Base-by-base conservation (phyloP, 176 grass and related monocot genomes). In the Elymus sibiricus region DNA sequence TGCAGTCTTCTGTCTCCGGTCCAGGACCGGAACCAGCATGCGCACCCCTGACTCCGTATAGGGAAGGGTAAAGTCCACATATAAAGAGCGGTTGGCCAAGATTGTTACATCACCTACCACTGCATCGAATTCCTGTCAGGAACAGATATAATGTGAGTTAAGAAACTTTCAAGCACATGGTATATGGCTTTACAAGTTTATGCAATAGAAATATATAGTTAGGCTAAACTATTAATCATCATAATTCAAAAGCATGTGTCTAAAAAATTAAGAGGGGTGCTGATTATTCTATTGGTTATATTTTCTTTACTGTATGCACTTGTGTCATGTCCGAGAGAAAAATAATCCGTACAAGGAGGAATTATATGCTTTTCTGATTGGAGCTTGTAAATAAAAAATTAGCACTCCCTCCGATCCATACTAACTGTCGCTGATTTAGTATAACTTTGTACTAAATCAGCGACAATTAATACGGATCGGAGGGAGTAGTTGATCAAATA, bases 61-160 rank as follows among this genome's bases (percentile, higher is more conserved):
- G 34, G 95, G 95, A 82, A 90, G 85, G 19, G 91, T 95, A 78
- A 95, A 98, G 72, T 98, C 95, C 27, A 66, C 91, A 82, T 90
- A 90, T n/a, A 63, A 44, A 31, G 93, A 95, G n/a, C 95, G 93
- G 29, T 90, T 92, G 21, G 80, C 93, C 77, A 89, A 81, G 63
- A 98, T 98, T 49, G 93, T 98, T 43, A 98, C 24, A 37, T 95
- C 95, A 51, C 93, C 95, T 25, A 95, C 89, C 21, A 90, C 83
- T 1, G 91, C 95, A 89, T 98, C 91, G 19, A 13, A 92, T 32
- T 90, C 70, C 95, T 98, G 89, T 39, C 59, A 63, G 46, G 11
- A 74, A 62, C 35, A 69, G 44, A 76, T 47, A 79, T 70, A 19
- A 44, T 42, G 43, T 74, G 26, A 75, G 64, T 56, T 77, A 19